phyloP scores from a whole-genome alignment of 352 stramenopile genomes.

The Phytophthora lateralis region DNA sequence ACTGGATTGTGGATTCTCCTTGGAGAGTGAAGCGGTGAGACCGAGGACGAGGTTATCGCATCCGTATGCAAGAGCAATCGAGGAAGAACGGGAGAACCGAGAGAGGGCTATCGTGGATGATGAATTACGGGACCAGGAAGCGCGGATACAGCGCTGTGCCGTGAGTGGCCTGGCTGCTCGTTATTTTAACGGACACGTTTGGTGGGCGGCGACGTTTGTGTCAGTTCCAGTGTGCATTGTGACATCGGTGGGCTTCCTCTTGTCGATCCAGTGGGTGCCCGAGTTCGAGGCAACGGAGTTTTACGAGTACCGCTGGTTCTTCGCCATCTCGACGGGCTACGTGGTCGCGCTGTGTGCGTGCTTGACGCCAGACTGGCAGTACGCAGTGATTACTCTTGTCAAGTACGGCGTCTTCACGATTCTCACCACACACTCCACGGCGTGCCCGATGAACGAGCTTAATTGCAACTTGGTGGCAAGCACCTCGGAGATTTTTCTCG shows the following conservation, averaged over 20 bases:
- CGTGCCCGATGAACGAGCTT: conserved; percentile 59
- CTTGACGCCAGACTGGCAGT: conserved; percentile 50
- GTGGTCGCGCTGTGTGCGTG: conserved; percentile 49
- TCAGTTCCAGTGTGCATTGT: conserved; percentile 33
- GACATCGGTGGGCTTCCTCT: conserved; percentile 39
- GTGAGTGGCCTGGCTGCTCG: conserved; percentile 23
- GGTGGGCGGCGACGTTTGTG: conserved; percentile 43
- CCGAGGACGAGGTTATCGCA: conserved; percentile 3
- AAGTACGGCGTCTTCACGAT: conserved; percentile 51
- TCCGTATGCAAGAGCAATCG: conserved; percentile 11
- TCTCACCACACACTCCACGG: conserved; percentile 54
- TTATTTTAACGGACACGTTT: conserved; percentile 40
- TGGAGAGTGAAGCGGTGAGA: neutral
- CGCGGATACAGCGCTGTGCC: conserved; percentile 28
- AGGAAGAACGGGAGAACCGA: conserved; percentile 31
- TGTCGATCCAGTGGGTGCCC: conserved; percentile 36
- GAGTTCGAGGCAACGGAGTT: conserved; percentile 52
- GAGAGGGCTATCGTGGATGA: conserved; percentile 35
- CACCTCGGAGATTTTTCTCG: conserved; percentile 41
- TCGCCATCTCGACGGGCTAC: conserved; percentile 38
- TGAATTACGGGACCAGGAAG: conserved; percentile 32
- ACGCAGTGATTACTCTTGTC: conserved; percentile 45
- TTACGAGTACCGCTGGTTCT: conserved; percentile 49
- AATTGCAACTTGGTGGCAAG: conserved; percentile 39
- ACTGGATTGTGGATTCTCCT: neutral